Evolutionary conservation across 2,329 filamentous ascomycete genomes (phyloP).

Genomic region (Penicillium sp.): DNA sequence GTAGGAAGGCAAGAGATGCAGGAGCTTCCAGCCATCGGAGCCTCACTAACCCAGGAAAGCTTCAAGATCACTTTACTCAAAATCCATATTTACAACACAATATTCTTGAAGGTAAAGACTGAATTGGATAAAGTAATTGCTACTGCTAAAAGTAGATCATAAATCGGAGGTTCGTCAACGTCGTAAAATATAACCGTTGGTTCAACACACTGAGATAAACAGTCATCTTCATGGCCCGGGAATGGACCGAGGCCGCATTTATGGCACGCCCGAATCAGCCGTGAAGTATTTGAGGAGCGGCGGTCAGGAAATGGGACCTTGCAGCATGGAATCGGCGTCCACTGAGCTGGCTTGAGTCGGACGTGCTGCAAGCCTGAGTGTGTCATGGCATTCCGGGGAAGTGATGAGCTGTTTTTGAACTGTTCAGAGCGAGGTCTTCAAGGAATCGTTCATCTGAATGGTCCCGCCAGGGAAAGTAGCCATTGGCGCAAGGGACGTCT

Average conservation of each 20-base stretch:
- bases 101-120: slow-evolving; percentile 16
- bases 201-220: slow-evolving; percentile 14
- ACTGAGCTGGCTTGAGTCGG: no score
- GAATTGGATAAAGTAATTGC: slow-evolving; percentile 21
- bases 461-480: not conserved
- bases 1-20: no score
- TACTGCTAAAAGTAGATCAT: slow-evolving; percentile 18
- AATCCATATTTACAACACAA: not conserved
- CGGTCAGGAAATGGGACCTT: not conserved
- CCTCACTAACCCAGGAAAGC: no score
- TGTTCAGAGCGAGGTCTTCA: not conserved
- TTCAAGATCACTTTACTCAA: no score
- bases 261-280: not conserved
- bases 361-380: not conserved
- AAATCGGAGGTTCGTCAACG: slow-evolving; percentile 23
- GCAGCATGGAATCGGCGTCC: not conserved
- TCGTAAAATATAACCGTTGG: slow-evolving; percentile 23
- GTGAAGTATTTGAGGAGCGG: not conserved
- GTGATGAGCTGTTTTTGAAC: not conserved
- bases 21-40: no score
- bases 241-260: not conserved
- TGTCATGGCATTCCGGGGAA: not conserved
- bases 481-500: not conserved
- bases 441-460: not conserved
- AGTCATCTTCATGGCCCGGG: slow-evolving; percentile 2